Percentiles rank a stretch among this genome's conserved stretches.
Evolutionary conservation across 306 rosid genomes (phyloP).

Genomic region (Potentilla sterilis): DNA sequence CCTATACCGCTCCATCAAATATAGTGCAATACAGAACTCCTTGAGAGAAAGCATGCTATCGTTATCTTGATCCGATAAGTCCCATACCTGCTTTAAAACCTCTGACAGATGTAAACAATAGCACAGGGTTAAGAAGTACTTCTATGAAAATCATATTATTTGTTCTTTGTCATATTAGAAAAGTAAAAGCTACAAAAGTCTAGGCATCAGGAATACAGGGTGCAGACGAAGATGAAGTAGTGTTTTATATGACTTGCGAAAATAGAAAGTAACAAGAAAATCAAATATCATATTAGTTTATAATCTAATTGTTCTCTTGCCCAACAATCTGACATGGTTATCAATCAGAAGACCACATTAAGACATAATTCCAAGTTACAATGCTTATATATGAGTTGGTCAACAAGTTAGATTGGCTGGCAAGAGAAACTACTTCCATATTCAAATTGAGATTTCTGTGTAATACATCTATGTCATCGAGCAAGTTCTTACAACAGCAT

Average conservation of each 20-base stretch:
- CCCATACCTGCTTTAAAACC: slow-evolving; percentile 98
- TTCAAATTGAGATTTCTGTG: not conserved
- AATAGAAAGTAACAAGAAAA: not conserved
- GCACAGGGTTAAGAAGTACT: slow-evolving; percentile 36
- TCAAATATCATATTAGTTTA: slow-evolving; percentile 1
- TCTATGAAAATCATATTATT: slow-evolving; percentile 10
- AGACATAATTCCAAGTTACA: not conserved
- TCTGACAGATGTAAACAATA: slow-evolving; percentile 62
- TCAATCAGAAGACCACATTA: slow-evolving; percentile 1
- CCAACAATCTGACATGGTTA: not conserved
- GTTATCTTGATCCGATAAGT: slow-evolving; percentile 95
- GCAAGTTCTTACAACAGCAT: not conserved
- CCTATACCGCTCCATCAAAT: slow-evolving; percentile 92
- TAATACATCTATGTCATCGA: not conserved
- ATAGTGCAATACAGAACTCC: slow-evolving; percentile 92
- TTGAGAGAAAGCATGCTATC: slow-evolving; percentile 97
- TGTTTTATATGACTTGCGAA: not conserved
- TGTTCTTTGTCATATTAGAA: slow-evolving; percentile 8
- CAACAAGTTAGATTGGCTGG: not conserved
- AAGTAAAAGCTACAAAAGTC: not conserved
- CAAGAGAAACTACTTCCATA: not conserved
- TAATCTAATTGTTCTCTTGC: not conserved
- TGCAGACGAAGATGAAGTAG: not conserved
- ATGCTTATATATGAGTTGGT: not conserved
- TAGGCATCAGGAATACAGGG: not conserved